phyloP scores from a whole-genome alignment of 2,329 filamentous ascomycete species.

The Cercospora sesami region DNA sequence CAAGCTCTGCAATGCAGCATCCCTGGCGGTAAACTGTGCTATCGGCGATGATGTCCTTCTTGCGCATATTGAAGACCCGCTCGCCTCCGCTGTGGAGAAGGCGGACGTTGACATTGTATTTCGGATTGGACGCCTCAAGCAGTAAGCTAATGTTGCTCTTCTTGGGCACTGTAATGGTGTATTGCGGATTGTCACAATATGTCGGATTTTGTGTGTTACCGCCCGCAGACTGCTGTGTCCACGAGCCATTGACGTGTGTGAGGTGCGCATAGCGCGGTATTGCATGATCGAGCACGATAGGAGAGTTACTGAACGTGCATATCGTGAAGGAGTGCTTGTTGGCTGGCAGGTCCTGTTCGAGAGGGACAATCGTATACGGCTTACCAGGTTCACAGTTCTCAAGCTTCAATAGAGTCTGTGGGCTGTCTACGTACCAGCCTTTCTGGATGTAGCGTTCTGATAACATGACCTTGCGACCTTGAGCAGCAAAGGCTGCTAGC shows the following conservation, averaged over 20 bases:
- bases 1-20: conserved; percentile 67
- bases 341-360: conserved; percentile 75
- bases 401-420: conserved; percentile 81
- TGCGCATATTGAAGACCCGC: conserved; percentile 67
- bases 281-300: conserved; percentile 64
- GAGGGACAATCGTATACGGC: conserved; percentile 66
- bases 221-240: conserved; percentile 78
- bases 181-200: conserved; percentile 89
- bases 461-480: conserved; percentile 71
- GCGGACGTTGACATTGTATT: conserved; percentile 79
- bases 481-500: conserved; percentile 73
- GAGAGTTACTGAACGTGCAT: conserved; percentile 71
- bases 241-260: conserved; percentile 63
- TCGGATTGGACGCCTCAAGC: conserved; percentile 65
- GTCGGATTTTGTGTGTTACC: conserved; percentile 75
- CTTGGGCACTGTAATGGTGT: conserved; percentile 61
- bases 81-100: conserved; percentile 75
- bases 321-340: conserved; percentile 81
- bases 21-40: conserved; percentile 87
- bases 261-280: conserved; percentile 60
- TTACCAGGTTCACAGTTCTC: conserved; percentile 58
- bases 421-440: conserved; percentile 88
- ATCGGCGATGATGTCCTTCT: conserved; percentile 75
- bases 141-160: conserved; percentile 68
- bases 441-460: conserved; percentile 70